Conservation (phyloP, 495 filamentous ascomycete species). For the Beverwykella pulmonaria region DNA sequence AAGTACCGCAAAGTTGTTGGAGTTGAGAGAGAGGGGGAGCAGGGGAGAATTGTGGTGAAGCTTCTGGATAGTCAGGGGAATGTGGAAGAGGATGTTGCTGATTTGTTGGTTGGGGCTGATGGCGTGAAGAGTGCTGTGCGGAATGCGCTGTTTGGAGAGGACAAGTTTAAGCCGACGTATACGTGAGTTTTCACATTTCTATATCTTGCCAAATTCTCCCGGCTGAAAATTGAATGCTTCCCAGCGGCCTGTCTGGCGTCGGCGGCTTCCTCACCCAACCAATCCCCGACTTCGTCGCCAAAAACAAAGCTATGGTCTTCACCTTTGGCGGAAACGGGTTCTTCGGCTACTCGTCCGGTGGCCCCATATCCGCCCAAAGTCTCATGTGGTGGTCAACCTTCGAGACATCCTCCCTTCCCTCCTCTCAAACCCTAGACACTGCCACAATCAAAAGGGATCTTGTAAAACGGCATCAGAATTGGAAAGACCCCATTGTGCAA, state of each 20-base stretch:
- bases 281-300: slow-evolving; percentile 33
- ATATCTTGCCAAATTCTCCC: neutral
- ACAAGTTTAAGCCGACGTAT: slow-evolving; percentile 47
- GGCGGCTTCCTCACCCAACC: slow-evolving; percentile 55
- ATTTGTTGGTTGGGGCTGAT: slow-evolving; percentile 65
- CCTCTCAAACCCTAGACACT: slow-evolving; percentile 45
- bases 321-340: slow-evolving; percentile 58
- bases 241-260: slow-evolving; percentile 55
- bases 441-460: slow-evolving; percentile 50
- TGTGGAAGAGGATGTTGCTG: slow-evolving; percentile 46
- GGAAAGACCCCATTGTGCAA: slow-evolving; percentile 57
- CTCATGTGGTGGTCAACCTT: slow-evolving; percentile 40
- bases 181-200: slow-evolving; percentile 42
- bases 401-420: slow-evolving; percentile 17
- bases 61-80: slow-evolving; percentile 42
- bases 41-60: slow-evolving; percentile 30
- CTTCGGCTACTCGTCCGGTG: slow-evolving; percentile 55
- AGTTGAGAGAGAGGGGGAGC: neutral
- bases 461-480: slow-evolving; percentile 50
- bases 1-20: slow-evolving; percentile 27
- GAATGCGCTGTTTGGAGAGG: slow-evolving; percentile 49
- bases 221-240: neutral
- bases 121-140: slow-evolving; percentile 58
- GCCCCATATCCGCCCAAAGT: neutral
- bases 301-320: slow-evolving; percentile 55